Evolutionary conservation across 2,329 filamentous ascomycete genomes (phyloP), one percentile per base, ranked within the genome.

Genomic region (Epichloe bromicola): DNA sequence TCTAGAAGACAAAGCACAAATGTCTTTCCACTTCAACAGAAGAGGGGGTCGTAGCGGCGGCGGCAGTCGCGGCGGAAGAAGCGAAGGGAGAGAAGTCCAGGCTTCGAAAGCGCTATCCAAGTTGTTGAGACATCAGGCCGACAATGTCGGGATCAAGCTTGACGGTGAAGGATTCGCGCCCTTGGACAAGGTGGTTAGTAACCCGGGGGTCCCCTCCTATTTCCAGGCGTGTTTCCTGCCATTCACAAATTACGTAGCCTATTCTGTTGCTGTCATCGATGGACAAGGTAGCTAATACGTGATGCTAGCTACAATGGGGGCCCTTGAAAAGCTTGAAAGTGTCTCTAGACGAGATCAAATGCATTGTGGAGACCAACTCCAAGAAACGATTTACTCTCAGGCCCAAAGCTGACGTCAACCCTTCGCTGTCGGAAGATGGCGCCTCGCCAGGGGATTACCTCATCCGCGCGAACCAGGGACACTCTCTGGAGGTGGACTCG

Each of bases 381-480:
- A 98, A 98, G 71, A 86, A 96, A 67, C 86, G 93, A 39, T 98
- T 94, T 72, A 79, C 82, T 2, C 74, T 97, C 61, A 83, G 88
- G 49, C 78, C 78, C 44, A 76, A 41, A 4, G 20, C 46, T 3
- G 34, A 14, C 7, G 59, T 60, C 40, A 61, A 63, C 50, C 57
- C 60, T 2, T 55, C 53, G 5, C 48, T 51, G 50, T 61, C 50
- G 4, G 46, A 51, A 11, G 55, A 60, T 17, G 63, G 64, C 19
- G 62, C 63, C 8, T 72, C 85, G 47, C 75, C 87, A 0, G 66
- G 66, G 74, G 0, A 75, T 65, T 96, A 83, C 72, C 75, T 94
- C 34, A 96, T 98, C 69, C 88, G 93, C 61, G 93, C 93, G 30
- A 95, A 94, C 63, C 93, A 97, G 70, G 93, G 93, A 50, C 93